A percentile compares a stretch with the other conserved stretches of the same genome.
Evolutionary conservation across 2,329 filamentous ascomycete species (phyloP).

Genomic region (Cytospora leucostoma): DNA sequence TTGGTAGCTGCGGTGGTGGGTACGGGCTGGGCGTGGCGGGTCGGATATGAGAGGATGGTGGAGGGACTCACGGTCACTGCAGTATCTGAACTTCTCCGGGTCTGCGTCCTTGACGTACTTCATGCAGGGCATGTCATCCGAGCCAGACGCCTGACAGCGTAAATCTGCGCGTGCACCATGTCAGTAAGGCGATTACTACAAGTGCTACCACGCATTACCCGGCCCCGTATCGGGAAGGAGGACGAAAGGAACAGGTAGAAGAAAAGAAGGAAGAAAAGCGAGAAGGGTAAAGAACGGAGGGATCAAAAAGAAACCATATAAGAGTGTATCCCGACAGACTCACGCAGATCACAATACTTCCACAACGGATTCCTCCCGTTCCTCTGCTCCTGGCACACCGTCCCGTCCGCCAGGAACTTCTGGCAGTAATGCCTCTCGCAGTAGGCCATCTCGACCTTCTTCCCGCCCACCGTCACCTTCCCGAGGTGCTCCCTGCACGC

Average conservation of each 20-base stretch:
- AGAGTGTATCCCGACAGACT: neutral
- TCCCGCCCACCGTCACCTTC: constrained; percentile 14
- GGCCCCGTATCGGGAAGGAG: neutral
- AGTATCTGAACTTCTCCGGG: constrained; percentile 31
- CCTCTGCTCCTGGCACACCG: constrained; percentile 20
- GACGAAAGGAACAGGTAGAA: neutral
- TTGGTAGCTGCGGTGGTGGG: too few relatives aligned
- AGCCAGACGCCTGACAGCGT: constrained; percentile 28
- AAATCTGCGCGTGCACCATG: constrained; percentile 8
- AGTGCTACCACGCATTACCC: neutral
- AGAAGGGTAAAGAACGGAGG: too few relatives aligned
- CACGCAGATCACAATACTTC: constrained; percentile 22
- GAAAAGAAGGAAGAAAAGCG: neutral
- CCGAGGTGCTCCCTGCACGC: constrained; percentile 20
- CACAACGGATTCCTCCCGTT: constrained; percentile 20
- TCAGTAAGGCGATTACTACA: neutral
- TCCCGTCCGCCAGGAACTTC: constrained; percentile 6
- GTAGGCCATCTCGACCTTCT: constrained; percentile 18
- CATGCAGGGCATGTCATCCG: constrained; percentile 27
- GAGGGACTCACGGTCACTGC: constrained; percentile 30
- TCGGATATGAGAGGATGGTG: neutral
- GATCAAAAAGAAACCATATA: too few relatives aligned
- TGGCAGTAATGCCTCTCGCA: constrained; percentile 25
- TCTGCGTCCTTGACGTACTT: constrained; percentile 30
- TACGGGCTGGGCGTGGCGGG: too few relatives aligned